phyloP scores from a whole-genome alignment of 768 basidiomycete species.

The Pholiota microspora region DNA sequence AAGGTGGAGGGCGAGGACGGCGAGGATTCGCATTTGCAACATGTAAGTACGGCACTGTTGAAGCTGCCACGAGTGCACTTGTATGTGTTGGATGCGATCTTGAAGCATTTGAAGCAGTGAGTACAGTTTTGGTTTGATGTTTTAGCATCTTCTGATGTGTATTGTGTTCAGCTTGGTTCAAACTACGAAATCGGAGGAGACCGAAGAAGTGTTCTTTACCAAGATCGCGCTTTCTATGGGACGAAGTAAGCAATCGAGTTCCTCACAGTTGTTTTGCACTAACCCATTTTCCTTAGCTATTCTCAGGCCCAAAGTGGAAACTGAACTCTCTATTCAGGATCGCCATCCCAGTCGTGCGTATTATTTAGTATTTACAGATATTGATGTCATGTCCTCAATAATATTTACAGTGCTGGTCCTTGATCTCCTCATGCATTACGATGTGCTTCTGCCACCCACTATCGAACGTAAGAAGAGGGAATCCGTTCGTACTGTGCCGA shows the following conservation, averaged over 20 bases:
- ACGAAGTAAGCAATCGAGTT: conserved; percentile 55
- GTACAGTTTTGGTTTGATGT: conserved; percentile 22
- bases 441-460: conserved; percentile 72
- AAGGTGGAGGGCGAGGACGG: conserved; percentile 48
- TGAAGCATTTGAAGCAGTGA: conserved; percentile 74
- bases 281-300: conserved; percentile 47
- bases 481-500: conserved; percentile 79
- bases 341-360: conserved; percentile 76
- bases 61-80: conserved; percentile 78
- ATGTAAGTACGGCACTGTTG: conserved; percentile 60
- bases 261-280: conserved; percentile 5
- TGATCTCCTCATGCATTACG: conserved; percentile 78
- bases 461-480: conserved; percentile 85
- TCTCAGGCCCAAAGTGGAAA: conserved; percentile 79
- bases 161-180: conserved; percentile 56
- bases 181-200: conserved; percentile 66
- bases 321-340: conserved; percentile 86
- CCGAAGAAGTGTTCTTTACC: conserved; percentile 75
- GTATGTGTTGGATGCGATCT: conserved; percentile 72
- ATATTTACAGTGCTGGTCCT: conserved; percentile 67
- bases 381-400: not conserved
- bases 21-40: conserved; percentile 61
- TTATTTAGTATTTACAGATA: not conserved
- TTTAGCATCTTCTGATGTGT: not conserved
- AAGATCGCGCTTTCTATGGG: conserved; percentile 89